A percentile compares a stretch with the other conserved stretches of the same genome.
Conservation (phyloP, 2,329 filamentous ascomycete genomes). For the Tolypocladium cylindrosporum region DNA sequence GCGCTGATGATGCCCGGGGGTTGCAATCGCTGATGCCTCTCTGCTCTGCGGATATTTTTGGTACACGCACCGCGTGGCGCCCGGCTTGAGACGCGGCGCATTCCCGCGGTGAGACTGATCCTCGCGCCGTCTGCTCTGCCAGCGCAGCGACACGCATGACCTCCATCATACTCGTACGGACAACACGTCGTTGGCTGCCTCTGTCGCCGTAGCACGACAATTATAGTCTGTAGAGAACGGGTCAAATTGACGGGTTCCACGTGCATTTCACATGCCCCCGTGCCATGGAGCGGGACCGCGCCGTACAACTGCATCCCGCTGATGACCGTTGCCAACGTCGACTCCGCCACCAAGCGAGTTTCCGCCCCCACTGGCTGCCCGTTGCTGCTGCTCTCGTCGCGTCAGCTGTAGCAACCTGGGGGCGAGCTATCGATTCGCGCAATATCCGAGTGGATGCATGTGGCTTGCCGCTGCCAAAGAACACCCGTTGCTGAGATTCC, state of each 20-base stretch:
- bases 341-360: background rate
- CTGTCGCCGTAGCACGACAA: background rate
- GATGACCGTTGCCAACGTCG: background rate
- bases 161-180: too few species aligned
- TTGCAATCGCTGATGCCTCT: background rate
- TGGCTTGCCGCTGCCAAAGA: background rate
- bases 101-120: background rate
- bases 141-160: background rate
- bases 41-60: background rate
- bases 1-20: background rate
- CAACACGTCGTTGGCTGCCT: background rate
- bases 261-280: background rate
- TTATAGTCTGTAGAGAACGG: background rate
- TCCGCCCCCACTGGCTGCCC: background rate
- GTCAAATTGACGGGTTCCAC: background rate
- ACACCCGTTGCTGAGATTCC: background rate
- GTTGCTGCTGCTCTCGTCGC: background rate
- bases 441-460: background rate
- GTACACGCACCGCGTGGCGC: background rate
- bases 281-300: background rate
- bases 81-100: background rate
- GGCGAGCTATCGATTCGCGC: background rate
- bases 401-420: background rate
- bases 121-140: background rate
- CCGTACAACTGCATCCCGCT: background rate